Evolutionary conservation across 805 yeast species (phyloP), one percentile per base, ranked within the genome.

Genomic region (Kodamaea sagamina): DNA sequence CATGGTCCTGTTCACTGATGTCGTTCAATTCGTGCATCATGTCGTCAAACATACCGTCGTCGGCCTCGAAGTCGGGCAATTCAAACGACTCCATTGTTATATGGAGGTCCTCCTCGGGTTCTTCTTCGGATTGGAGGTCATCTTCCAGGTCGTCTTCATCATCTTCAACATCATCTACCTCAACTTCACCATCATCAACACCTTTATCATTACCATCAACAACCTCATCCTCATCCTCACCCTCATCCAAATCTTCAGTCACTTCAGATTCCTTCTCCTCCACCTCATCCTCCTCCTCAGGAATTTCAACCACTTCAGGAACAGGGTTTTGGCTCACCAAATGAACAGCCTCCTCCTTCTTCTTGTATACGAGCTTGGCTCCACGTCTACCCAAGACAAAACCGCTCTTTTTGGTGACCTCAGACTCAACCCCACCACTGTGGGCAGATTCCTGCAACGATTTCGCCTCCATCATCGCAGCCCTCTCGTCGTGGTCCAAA

Each of bases 1-100:
- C 39, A 3, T 18, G 27, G 18, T 43, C 39, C 17, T 32, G 26
- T 8, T 43, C 36, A 18, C 34, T 21, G 15, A 39, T 36, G 11
- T 53, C 62, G 43, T 62, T 63, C 42, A 65, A 59, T 8, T 54
- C 53, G 8, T 24, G 29, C 49, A 65, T 47, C 44, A 65, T 44
- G 21, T 64, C 69, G 34, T 55, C 63, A 44, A 65, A 63, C 48
- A 61, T 49, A 37, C 54, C 40, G 11, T 50, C 51, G 10, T 63
- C 68, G 6, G 53, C 47, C 36, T 63, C 67, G 39, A 63, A 47
- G 11, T 50, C 47, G 1, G 68, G 68, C 19, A 65, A 49, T 31
- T 53, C 47, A 4, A 48, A 22, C 2, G 32, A 28, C 11, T 36
- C 15, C 17, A 29, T 21, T 16, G 39, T 9, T 47, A 36, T 8